Conservation (phyloP, 2,329 filamentous ascomycete species). For the Fusarium brevicatenulatum region DNA sequence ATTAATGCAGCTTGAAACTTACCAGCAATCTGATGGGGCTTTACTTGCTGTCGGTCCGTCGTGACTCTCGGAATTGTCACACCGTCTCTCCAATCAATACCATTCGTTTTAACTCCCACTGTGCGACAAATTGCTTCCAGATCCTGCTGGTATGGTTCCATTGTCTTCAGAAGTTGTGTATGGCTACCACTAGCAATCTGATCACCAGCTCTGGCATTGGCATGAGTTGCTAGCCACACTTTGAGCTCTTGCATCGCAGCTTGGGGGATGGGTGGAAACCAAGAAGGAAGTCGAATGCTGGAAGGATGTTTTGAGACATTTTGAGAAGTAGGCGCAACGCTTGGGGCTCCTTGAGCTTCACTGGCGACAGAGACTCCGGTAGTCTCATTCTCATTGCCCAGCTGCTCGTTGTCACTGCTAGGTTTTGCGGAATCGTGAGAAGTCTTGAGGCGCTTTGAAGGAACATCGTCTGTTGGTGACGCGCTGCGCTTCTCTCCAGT, state of each 20-base stretch:
- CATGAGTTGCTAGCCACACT: background rate
- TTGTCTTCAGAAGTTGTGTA: rapidly evolving
- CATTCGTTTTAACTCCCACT: rapidly evolving
- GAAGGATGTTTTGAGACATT: too few species aligned
- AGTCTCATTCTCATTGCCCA: too few species aligned
- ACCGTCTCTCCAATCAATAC: rapidly evolving
- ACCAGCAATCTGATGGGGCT: background rate
- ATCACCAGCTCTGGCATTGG: background rate
- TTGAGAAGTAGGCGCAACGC: too few species aligned
- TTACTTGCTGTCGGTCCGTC: rapidly evolving
- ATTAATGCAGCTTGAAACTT: rapidly evolving
- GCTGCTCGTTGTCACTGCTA: too few species aligned
- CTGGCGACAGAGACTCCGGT: too few species aligned
- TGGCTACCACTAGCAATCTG: rapidly evolving
- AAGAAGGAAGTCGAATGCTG: too few species aligned
- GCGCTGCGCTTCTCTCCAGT: too few species aligned
- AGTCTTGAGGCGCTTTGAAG: too few species aligned
- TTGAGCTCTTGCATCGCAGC: rapidly evolving
- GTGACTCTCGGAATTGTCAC: rapidly evolving
- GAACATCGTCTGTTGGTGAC: too few species aligned
- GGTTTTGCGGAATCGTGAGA: too few species aligned
- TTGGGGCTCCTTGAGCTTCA: too few species aligned
- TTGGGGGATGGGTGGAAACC: too few species aligned
- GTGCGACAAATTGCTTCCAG: background rate
- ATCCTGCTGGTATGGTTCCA: background rate